phyloP scores from a whole-genome alignment of 352 stramenopile species.

The Phytophthora pisi region DNA sequence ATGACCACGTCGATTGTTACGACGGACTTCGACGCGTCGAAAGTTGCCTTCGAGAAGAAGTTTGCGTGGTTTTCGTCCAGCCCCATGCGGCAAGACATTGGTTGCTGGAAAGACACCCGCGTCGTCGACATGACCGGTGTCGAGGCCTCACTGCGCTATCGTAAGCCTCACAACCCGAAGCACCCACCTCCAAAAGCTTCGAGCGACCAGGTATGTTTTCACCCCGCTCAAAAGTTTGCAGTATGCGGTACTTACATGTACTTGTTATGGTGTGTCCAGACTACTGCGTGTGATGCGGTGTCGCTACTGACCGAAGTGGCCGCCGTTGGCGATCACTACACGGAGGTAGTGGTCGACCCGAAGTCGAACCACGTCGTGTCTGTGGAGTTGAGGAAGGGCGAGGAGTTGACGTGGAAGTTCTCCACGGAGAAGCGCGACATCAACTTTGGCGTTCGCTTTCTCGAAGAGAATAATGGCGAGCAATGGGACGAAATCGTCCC shows the following conservation, averaged over 20 bases:
- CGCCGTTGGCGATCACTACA: constrained; percentile 22
- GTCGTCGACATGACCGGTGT: constrained; percentile 64
- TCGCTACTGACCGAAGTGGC: constrained; percentile 36
- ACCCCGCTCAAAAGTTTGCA: neutral
- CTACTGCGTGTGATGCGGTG: constrained; percentile 39
- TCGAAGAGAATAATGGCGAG: constrained; percentile 41
- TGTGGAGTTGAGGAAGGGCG: constrained; percentile 43
- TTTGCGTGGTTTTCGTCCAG: constrained; percentile 52
- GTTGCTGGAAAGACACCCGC: constrained; percentile 53
- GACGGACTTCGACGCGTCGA: constrained; percentile 50
- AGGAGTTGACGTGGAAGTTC: constrained; percentile 62
- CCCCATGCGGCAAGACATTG: constrained; percentile 50
- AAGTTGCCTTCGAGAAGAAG: constrained; percentile 53
- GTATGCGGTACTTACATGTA: neutral
- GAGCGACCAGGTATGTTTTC: constrained; percentile 24
- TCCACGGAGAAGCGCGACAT: constrained; percentile 57
- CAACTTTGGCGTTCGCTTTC: constrained; percentile 55
- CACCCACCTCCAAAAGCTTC: constrained; percentile 29
- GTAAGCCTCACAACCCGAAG: constrained; percentile 52
- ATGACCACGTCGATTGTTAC: constrained; percentile 65
- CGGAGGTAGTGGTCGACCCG: constrained; percentile 45
- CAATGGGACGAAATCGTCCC: constrained; percentile 45
- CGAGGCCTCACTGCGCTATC: constrained; percentile 44
- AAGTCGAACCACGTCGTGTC: constrained; percentile 57
- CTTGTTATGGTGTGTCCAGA: constrained; percentile 10